Base-by-base conservation (phyloP, 371 early-diverging fungal genomes). In the Syncephalis plumigaleata region DNA sequence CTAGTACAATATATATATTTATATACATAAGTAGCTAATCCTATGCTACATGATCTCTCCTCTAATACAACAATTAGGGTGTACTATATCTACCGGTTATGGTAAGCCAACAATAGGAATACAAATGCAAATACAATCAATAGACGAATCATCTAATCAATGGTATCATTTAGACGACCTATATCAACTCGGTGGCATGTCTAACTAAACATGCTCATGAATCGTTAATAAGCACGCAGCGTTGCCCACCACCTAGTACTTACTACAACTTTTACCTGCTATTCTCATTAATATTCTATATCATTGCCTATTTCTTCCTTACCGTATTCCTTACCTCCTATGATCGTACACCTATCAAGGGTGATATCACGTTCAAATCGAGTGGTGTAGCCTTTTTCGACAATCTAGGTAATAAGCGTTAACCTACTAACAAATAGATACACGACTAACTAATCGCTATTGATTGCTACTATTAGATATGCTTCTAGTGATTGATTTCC, bases 241-340 rank as follows among this genome's bases (percentile, higher is more conserved):
- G 55, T 59, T 17, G 47, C 25, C 20, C 18, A 9, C 15, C 31
- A 44, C 36, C 38, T 15, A 16, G 26, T 22, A 20, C 42, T 13
- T 24, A 36, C 17, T 27, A 23, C 36, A 68, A 67, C 22, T 45
- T 69, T n/a, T 79, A 79, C 47, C 48, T 79, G 3, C 67, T 67
- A 61, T 37, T 68, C 13, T 70, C 79, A 0, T 39, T 79, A 0
- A 51, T 66, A 7, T 75, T 74, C 1, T 79, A 77, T 44, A 58
- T 73, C 0, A 48, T 67, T 9, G 77, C 76, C 9, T 79, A 79
- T 48, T 59, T 74, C 42, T 48, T 77, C 7, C 52, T 77, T 53
- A 79, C 79, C 1, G 55, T 73, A n/a, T 79, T 79, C 55, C 56
- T 79, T n/a, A 73, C 79, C 1, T 74, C 75, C 2, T 71, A 74